Evolutionary conservation across 169 alveolate genomes (phyloP).

Genomic region (Plasmodium cynomolgi): DNA sequence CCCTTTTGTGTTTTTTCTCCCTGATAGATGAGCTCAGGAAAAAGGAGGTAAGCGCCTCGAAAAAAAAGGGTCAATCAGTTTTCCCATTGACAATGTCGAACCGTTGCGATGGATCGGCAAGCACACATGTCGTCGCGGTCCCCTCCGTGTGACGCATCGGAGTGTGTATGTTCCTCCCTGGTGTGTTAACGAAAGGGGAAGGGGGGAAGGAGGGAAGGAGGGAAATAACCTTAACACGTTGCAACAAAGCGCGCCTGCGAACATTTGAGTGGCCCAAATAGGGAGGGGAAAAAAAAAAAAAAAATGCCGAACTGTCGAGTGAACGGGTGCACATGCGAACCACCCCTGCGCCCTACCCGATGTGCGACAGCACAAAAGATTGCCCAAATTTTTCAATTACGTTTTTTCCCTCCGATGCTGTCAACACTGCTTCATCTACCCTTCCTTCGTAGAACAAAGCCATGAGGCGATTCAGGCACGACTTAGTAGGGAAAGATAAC

Average conservation of each 20-base stretch:
- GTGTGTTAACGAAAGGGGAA: not conserved
- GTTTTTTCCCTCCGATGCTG: not conserved
- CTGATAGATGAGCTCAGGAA: conserved; percentile 18
- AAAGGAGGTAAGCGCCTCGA: conserved; percentile 28
- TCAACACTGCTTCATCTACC: not conserved
- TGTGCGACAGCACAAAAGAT: not conserved
- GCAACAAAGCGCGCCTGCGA: not conserved
- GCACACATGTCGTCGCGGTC: too few species aligned
- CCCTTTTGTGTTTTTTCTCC: not conserved
- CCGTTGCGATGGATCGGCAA: not conserved
- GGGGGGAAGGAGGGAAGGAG: too few species aligned
- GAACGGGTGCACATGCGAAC: not conserved
- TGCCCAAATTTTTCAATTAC: not conserved
- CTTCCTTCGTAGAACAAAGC: conserved; percentile 41
- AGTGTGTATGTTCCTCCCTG: not conserved
- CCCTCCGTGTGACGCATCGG: too few species aligned
- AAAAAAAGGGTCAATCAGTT: not conserved
- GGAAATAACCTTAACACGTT: not conserved
- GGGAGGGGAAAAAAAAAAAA: not conserved
- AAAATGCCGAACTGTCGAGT: not conserved
- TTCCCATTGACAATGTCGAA: not conserved
- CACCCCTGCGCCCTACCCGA: not conserved
- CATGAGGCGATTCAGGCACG: conserved; percentile 55
- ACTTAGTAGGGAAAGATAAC: conserved; percentile 9
- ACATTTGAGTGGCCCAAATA: not conserved